Percentiles rank a stretch among this genome's conserved stretches.
Evolutionary conservation across 2,329 filamentous ascomycete genomes (phyloP).

Genomic region (Fusarium nygamai): DNA sequence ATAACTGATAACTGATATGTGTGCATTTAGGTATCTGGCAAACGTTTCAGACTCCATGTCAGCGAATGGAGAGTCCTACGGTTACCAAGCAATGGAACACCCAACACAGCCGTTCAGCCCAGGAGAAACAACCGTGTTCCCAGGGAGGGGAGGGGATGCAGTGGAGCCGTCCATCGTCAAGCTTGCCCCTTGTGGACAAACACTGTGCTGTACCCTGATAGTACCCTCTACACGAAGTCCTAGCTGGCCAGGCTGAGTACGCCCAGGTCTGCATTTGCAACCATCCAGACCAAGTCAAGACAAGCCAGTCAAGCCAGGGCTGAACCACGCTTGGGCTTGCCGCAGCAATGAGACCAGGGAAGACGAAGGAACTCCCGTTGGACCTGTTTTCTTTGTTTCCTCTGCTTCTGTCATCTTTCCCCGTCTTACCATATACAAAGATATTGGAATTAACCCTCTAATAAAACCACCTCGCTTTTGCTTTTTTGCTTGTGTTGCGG

Average conservation of each 20-base stretch:
- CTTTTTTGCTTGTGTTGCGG: not conserved
- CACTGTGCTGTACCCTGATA: constrained; percentile 16
- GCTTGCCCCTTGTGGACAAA: constrained; percentile 6
- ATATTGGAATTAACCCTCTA: not conserved
- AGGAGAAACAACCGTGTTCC: constrained; percentile 17
- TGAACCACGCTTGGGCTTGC: constrained; percentile 26
- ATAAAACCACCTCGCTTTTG: not conserved
- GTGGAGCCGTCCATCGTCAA: not conserved
- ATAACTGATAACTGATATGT: not conserved
- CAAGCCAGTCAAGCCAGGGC: constrained; percentile 14
- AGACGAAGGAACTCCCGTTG: constrained; percentile 3
- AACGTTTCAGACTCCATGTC: constrained; percentile 10
- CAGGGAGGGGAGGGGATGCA: not conserved
- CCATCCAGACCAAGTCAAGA: constrained; percentile 18
- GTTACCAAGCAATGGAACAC: not conserved
- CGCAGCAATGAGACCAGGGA: constrained; percentile 28
- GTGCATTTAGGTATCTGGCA: not conserved
- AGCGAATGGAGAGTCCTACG: constrained; percentile 1
- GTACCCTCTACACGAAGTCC: constrained; percentile 24
- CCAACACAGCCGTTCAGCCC: constrained; percentile 2
- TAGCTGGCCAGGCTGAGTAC: constrained; percentile 25
- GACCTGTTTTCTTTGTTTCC: constrained; percentile 29
- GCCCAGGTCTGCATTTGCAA: constrained; percentile 28
- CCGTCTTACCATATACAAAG: constrained; percentile 1
- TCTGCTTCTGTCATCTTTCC: constrained; percentile 1